A percentile compares a stretch with the other conserved stretches of the same genome.
phyloP scores from a whole-genome alignment of 768 basidiomycete genomes.

The Trichaptum fuscoviolaceum region DNA sequence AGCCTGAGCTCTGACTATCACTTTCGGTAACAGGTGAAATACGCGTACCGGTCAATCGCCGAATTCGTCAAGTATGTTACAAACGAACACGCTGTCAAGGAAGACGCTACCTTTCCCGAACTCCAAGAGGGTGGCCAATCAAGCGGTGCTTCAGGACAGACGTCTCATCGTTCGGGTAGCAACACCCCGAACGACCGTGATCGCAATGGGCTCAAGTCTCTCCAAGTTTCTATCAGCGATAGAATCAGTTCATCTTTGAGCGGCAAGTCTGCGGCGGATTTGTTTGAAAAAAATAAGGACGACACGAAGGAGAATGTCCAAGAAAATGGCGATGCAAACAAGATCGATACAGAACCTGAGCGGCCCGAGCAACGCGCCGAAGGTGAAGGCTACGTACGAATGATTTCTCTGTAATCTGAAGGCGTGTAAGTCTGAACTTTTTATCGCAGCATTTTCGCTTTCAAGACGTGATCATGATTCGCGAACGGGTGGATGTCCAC shows the following conservation, averaged over 20 bases:
- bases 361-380: not conserved
- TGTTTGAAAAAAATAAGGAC: constrained; percentile 28
- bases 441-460: constrained; percentile 15
- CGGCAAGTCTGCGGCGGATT: constrained; percentile 18
- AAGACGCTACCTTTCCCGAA: constrained; percentile 44
- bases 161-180: not conserved
- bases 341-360: constrained; percentile 8
- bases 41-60: constrained; percentile 53
- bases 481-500: constrained; percentile 64
- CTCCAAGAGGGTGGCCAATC: constrained; percentile 16
- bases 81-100: constrained; percentile 27
- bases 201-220: not conserved
- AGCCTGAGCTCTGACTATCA: not conserved
- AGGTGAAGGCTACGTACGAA: not conserved
- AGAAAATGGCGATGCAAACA: constrained; percentile 20
- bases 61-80: constrained; percentile 54
- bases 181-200: not conserved
- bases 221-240: not conserved
- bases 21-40: constrained; percentile 40
- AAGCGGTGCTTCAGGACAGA: not conserved
- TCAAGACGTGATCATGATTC: constrained; percentile 44
- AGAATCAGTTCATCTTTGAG: not conserved
- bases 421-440: not conserved
- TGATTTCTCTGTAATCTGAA: not conserved
- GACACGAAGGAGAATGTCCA: constrained; percentile 22